Evolutionary conservation across 305 asterid species (phyloP), one percentile per base, ranked within the genome.

Genomic region (Caryopteris hybrid): DNA sequence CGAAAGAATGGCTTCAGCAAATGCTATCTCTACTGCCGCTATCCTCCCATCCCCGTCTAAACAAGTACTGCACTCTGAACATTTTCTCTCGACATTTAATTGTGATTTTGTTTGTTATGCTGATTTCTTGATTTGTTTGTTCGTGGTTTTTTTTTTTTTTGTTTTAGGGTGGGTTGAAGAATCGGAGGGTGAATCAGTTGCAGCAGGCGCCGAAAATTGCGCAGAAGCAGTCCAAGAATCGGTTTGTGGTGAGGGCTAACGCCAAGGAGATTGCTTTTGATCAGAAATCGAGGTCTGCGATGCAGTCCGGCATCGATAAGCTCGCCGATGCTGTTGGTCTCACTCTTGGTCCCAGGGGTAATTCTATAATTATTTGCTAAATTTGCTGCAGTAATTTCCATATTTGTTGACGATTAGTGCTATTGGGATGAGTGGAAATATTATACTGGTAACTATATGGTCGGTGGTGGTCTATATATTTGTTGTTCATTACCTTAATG

Each of bases 341-440:
- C 48, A 91, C 99, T 50, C 95, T 94, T 55, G 98, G 99, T 20
- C 99, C 98, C 25, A 86, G 98, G 77, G 98, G 99, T 94, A 80
- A 73, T 63, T 50, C 23, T 63, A 3, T 41, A 16, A 1, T 22
- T 4, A 10, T 3, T 25, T 21, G 41, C 61, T 18, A 9, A 13
- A 23, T 17, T 27, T 68, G 22, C 23, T 70, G 55, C 53, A 1
- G 5, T 39, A 33, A 4, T 57, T 61, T 55, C 14, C 62, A 36
- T 31, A 41, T 39, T 5, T 18, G 16, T 46, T 23, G 20, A 3
- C 31, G 5, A 18, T n/a, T 36, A 21, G 12, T 18, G 27, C 4
- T 33, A 13, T n/a, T 64, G 14, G n/a, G 14, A 31, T 25, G 3
- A 21, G 64, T n/a, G n/a, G n/a, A n/a, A n/a, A n/a, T n/a, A n/a